Evolutionary conservation across 225 moss, liverwort and hornwort genomes (phyloP), one percentile per base, ranked within the genome.

Genomic region (Bryum argenteum): DNA sequence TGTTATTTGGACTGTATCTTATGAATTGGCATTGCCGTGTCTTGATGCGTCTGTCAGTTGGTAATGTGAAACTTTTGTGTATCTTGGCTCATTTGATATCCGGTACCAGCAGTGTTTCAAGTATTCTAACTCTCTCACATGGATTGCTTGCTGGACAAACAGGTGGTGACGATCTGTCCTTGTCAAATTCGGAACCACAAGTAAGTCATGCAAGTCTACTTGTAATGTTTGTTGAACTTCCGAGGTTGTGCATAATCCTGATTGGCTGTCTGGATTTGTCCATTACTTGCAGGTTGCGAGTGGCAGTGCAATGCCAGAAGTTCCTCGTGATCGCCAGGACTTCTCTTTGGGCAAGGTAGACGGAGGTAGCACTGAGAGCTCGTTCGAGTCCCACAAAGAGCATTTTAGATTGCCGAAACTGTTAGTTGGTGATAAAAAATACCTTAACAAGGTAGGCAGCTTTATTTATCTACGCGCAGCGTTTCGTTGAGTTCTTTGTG

Each of bases 361-460:
- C 74, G 79, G 88, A 65, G 88, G 85, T 72, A 85, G 81, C 77
- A 81, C 90, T 87, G 96, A 91, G 80, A 87, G 87, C 84, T 79
- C 81, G 67, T 78, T 82, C 59, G 93, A 96, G 76, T 79, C 84
- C 28, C 80, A 85, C 75, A 93, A 83, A 79, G 91, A 87, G 70
- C 91, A 85, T 74, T 73, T 91, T 74, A 90, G 87, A 87, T 82
- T 96, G 84, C 91, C 91, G 77, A 90, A 90, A 75, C 75, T 91
- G 75, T 87, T 89, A 63, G 81, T 96, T 79, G 90, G 88, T 77
- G 93, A 93, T 77, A 93, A 89, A 70, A 96, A 87, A 90, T 82
- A 84, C 78, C 76, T 76, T 81, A 90, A 78, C 77, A 93, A 93
- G 96, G 96, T 96, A 96, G 81, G 58, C 71, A 74, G 78, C 75